A percentile compares a stretch with the other conserved stretches of the same genome.
These are phyloP conservation scores for Gnetum montanum DNA, from an alignment of 75 land plant species.

Conservation along the genomic window DNA sequence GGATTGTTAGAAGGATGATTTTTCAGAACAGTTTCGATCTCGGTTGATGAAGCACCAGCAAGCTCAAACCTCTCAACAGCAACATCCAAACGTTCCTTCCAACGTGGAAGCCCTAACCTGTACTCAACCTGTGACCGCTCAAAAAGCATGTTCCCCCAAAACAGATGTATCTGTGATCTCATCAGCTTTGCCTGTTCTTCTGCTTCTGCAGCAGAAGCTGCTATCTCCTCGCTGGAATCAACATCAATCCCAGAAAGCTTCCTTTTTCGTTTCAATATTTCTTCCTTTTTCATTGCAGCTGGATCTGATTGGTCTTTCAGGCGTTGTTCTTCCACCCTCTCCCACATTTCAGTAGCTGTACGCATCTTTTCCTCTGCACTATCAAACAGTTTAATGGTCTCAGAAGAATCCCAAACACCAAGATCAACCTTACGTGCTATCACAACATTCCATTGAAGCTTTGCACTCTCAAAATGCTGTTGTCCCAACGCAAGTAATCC, in stretches of 20 bases:
- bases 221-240: slow-evolving; percentile 19
- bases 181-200: slow-evolving; percentile 66
- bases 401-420: slow-evolving; percentile 46
- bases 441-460: slow-evolving; percentile 69
- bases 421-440: slow-evolving; percentile 61
- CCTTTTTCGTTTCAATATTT: slow-evolving; percentile 43
- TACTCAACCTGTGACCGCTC: slow-evolving; percentile 77
- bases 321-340: slow-evolving; percentile 71
- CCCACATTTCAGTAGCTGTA: slow-evolving; percentile 81
- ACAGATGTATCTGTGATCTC: slow-evolving; percentile 81
- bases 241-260: slow-evolving; percentile 14
- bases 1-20: slow-evolving; percentile 46
- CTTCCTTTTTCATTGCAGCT: slow-evolving; percentile 40
- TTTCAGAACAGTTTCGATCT: slow-evolving; percentile 50
- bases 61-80: slow-evolving; percentile 66
- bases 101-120: slow-evolving; percentile 43
- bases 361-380: slow-evolving; percentile 75
- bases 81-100: slow-evolving; percentile 62
- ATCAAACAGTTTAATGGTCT: slow-evolving; percentile 56
- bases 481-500: slow-evolving; percentile 74
- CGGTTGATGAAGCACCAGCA: slow-evolving; percentile 74
- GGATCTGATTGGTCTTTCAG: slow-evolving; percentile 48
- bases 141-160: slow-evolving; percentile 86
- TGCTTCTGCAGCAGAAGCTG: slow-evolving; percentile 41
- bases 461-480: slow-evolving; percentile 79